Percentiles rank a stretch among this genome's conserved stretches.
phyloP scores from a whole-genome alignment of 345 rosid species.

The Ricinus communis region DNA sequence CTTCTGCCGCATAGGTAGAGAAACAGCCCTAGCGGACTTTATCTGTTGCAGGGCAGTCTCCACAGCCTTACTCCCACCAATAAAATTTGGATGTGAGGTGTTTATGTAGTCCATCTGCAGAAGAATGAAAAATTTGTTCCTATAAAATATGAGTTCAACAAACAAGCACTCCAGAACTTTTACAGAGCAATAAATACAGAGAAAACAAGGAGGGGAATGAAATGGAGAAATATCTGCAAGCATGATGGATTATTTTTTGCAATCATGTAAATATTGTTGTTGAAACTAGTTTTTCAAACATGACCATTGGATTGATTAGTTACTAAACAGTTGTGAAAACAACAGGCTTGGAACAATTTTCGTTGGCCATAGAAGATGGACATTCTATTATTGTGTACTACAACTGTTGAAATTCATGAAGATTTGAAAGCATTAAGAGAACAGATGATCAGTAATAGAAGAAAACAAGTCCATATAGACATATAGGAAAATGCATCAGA shows the following conservation, averaged over 20 bases:
- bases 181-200: not conserved
- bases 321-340: not conserved
- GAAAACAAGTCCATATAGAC: not conserved
- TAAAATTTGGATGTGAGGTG: constrained; percentile 89
- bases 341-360: not conserved
- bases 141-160: not conserved
- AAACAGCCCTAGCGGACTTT: constrained; percentile 54
- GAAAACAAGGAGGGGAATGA: too few relatives aligned
- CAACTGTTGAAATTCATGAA: not conserved
- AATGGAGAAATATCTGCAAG: not conserved
- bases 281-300: not conserved
- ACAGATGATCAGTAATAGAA: not conserved
- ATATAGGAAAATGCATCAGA: not conserved
- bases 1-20: constrained; percentile 63
- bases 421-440: not conserved
- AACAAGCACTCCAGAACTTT: not conserved
- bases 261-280: not conserved
- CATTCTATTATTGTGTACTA: not conserved
- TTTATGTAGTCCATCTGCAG: constrained; percentile 93
- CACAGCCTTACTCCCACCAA: constrained; percentile 92
- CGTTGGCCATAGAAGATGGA: not conserved
- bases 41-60: constrained; percentile 72
- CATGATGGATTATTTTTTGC: not conserved
- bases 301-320: not conserved
- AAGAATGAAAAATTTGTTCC: not conserved